phyloP scores from a whole-genome alignment of 768 basidiomycete species.

The Megacollybia marginata region DNA sequence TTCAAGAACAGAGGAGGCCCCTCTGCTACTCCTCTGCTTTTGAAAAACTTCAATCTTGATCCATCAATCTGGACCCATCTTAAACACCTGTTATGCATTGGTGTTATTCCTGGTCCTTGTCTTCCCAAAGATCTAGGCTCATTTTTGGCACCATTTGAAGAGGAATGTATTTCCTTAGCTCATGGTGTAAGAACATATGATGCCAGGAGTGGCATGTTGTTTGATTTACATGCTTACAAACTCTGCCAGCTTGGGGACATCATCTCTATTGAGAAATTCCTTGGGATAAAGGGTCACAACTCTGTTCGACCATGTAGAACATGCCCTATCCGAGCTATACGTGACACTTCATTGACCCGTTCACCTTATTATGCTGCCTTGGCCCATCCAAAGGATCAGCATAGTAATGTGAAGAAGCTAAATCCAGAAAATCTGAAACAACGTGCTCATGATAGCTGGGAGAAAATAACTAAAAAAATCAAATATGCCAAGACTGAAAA shows the following conservation, averaged over 20 bases:
- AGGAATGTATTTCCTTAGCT: background rate
- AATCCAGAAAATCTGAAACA: constrained; percentile 14
- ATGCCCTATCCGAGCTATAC: constrained; percentile 25
- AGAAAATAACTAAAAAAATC: background rate
- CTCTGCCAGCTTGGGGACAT: constrained; percentile 26
- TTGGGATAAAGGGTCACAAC: constrained; percentile 31
- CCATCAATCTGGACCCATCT: constrained; percentile 18
- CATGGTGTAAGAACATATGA: background rate
- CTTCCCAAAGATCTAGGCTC: constrained; percentile 14
- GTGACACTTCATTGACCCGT: background rate
- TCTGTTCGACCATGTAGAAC: constrained; percentile 22
- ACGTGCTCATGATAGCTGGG: constrained; percentile 12
- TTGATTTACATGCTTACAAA: constrained; percentile 16
- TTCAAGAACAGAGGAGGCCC: constrained; percentile 1
- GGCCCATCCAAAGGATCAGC: constrained; percentile 1
- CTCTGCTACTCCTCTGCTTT: constrained; percentile 19
- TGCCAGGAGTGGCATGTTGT: background rate
- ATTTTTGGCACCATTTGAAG: background rate
- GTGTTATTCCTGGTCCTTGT: constrained; percentile 25
- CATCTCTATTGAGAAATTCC: constrained; percentile 19
- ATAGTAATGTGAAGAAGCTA: background rate
- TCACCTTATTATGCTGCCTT: constrained; percentile 19
- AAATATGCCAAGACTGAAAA: constrained; percentile 1
- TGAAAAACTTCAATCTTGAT: constrained; percentile 27
- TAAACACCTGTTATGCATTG: constrained; percentile 17